phyloP scores from a whole-genome alignment of 2,329 filamentous ascomycete species.

The Pseudogymnoascus sp. region DNA sequence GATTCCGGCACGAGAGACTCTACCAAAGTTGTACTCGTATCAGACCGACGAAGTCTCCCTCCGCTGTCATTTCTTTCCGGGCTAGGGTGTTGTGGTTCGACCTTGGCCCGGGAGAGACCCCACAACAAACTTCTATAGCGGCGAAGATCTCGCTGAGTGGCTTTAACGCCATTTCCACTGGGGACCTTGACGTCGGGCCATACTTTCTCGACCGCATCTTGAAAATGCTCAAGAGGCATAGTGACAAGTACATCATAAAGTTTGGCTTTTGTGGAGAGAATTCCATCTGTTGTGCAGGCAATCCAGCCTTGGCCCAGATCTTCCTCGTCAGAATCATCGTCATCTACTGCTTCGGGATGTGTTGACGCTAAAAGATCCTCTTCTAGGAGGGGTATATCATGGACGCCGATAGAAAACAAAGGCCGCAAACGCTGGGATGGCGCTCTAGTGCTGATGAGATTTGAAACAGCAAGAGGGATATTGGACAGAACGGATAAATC shows the following conservation, averaged over 20 bases:
- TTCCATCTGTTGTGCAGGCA: conserved; percentile 91
- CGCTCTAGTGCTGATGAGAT: conserved; percentile 57
- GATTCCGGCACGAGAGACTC: not conserved
- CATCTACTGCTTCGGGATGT: conserved; percentile 16
- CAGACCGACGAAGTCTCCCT: not conserved
- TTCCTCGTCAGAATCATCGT: conserved; percentile 32
- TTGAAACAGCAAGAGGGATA: conserved; percentile 66
- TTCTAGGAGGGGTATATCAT: conserved; percentile 77
- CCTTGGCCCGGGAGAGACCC: conserved; percentile 44
- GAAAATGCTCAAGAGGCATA: conserved; percentile 58
- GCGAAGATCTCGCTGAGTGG: conserved; percentile 82
- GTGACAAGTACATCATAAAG: conserved; percentile 88
- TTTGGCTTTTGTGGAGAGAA: conserved; percentile 75
- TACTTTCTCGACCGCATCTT: conserved; percentile 50
- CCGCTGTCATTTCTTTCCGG: not conserved
- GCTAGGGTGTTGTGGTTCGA: not conserved
- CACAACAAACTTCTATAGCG: conserved; percentile 65
- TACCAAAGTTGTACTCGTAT: not conserved
- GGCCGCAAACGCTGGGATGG: conserved; percentile 63
- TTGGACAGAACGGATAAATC: conserved; percentile 88
- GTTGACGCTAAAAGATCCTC: conserved; percentile 47
- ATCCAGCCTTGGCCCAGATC: conserved; percentile 67
- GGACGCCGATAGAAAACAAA: conserved; percentile 87
- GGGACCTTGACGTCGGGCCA: conserved; percentile 73
- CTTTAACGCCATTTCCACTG: conserved; percentile 61